Conservation (phyloP, 345 rosid species). For the Adansonia digitata region DNA sequence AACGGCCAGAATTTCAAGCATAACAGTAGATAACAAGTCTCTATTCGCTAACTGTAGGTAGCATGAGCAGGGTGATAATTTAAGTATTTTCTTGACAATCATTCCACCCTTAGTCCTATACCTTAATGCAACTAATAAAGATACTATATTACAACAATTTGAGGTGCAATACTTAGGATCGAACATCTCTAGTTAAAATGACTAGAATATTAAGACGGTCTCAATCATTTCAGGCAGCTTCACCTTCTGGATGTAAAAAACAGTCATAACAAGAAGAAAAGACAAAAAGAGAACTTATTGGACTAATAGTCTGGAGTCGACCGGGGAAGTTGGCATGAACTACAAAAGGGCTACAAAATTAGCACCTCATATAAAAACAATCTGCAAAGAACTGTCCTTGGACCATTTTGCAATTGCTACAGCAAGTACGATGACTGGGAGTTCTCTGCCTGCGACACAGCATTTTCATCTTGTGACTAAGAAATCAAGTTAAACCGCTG, state of each 20-base stretch:
- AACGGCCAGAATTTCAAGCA: background rate
- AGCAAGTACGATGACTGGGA: conserved; percentile 70
- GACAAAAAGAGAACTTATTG: background rate
- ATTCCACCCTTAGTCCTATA: background rate
- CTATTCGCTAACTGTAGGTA: background rate
- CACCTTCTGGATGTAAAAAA: background rate
- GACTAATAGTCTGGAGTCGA: background rate
- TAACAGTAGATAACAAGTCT: background rate
- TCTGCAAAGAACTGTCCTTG: conserved; percentile 94
- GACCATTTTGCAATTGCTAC: conserved; percentile 56
- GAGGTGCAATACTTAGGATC: background rate
- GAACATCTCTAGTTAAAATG: background rate
- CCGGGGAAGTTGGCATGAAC: background rate
- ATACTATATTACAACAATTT: background rate
- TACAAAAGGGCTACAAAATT: too few relatives aligned
- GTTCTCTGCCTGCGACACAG: conserved; percentile 77
- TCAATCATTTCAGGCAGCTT: background rate
- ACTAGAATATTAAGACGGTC: too few relatives aligned
- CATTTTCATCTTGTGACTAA: conserved; percentile 4
- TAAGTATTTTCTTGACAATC: background rate
- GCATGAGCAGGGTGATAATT: background rate
- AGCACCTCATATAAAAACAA: conserved; percentile 93
- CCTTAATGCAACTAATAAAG: background rate
- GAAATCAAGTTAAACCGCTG: background rate
- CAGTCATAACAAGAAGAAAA: background rate